Conservation (phyloP, 1,284 basidiomycete genomes). For the Puccinia triticina region DNA sequence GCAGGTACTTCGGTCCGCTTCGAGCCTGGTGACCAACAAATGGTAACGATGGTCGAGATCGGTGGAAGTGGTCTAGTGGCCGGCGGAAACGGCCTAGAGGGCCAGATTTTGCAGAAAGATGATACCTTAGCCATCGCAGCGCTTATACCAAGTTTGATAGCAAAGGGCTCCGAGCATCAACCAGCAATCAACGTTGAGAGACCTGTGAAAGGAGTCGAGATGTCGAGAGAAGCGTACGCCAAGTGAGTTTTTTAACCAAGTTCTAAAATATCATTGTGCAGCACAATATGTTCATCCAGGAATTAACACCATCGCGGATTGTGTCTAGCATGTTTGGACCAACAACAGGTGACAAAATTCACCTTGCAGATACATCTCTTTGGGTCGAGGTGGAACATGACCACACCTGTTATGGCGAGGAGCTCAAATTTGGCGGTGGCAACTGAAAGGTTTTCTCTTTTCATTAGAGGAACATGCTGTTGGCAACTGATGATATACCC, state of each 20-base stretch:
- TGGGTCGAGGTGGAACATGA: constrained; percentile 94
- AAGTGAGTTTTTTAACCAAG: constrained; percentile 10
- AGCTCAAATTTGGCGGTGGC: constrained; percentile 96
- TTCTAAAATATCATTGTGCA: neutral
- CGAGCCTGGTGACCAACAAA: constrained; percentile 87
- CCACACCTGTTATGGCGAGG: constrained; percentile 82
- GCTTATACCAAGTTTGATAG: constrained; percentile 66
- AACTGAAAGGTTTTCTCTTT: constrained; percentile 63
- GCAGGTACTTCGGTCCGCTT: constrained; percentile 95
- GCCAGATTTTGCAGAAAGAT: constrained; percentile 64
- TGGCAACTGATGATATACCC: constrained; percentile 48
- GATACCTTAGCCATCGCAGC: constrained; percentile 66
- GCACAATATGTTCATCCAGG: neutral
- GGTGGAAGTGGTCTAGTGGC: constrained; percentile 73
- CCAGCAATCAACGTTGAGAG: constrained; percentile 56
- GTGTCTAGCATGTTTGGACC: constrained; percentile 82
- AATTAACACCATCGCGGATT: constrained; percentile 2
- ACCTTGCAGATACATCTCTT: constrained; percentile 83
- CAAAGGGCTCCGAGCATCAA: constrained; percentile 59
- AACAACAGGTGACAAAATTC: constrained; percentile 83
- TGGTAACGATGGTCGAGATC: constrained; percentile 78
- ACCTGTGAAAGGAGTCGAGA: constrained; percentile 55
- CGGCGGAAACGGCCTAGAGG: constrained; percentile 72
- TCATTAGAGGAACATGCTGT: constrained; percentile 52
- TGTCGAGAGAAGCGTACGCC: constrained; percentile 66